phyloP scores from a whole-genome alignment of 345 rosid species.

The Geranium rotundifolium region DNA sequence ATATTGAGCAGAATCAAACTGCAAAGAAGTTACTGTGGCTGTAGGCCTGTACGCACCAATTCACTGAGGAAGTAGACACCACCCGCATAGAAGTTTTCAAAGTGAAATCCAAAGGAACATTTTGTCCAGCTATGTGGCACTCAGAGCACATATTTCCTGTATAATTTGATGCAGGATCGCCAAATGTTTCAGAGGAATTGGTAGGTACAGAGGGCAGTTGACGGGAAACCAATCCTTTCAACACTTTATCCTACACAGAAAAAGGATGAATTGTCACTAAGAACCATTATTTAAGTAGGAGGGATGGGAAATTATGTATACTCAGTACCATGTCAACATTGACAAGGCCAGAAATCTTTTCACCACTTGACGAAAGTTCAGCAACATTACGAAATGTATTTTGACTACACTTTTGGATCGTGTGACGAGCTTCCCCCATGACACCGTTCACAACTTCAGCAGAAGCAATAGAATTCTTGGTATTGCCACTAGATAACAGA shows the following conservation, averaged over 20 bases:
- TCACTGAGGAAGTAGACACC: conserved; percentile 47
- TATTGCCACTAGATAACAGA: conserved; percentile 26
- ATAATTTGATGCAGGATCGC: conserved; percentile 20
- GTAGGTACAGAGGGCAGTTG: conserved; percentile 19
- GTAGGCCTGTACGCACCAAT: conserved; percentile 40
- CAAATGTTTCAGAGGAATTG: conserved; percentile 29
- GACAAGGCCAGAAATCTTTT: conserved; percentile 29
- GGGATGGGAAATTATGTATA: conserved; percentile 9
- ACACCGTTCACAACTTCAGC: conserved; percentile 30
- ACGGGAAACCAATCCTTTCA: conserved; percentile 67
- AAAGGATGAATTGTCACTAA: conserved; percentile 8
- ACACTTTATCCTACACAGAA: conserved; percentile 57
- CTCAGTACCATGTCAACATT: conserved; percentile 70
- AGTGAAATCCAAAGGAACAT: conserved; percentile 77
- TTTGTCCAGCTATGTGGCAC: conserved; percentile 39
- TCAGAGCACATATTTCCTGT: conserved; percentile 38
- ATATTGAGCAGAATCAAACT: neutral
- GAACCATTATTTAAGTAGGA: conserved; percentile 3
- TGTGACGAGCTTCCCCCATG: conserved; percentile 23
- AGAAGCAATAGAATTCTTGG: conserved; percentile 26
- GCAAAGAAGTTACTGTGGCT: neutral
- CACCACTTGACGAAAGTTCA: conserved; percentile 64
- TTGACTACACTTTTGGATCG: conserved; percentile 45
- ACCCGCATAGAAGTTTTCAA: conserved; percentile 64
- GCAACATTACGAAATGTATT: conserved; percentile 66